Conservation (phyloP, 192 early-diverging fungal species). For the Piromyces sp. region DNA sequence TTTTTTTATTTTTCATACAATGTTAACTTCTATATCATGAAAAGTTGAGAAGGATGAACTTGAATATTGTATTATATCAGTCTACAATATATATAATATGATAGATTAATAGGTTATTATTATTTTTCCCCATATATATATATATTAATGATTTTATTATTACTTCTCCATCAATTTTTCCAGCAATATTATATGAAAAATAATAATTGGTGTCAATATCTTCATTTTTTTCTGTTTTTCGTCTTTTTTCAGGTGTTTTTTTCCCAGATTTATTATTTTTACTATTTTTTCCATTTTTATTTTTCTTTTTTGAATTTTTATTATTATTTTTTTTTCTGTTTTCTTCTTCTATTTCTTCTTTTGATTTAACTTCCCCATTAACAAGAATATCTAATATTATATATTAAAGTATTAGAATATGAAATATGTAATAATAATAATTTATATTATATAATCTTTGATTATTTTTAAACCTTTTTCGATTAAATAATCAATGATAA, state of each 20-base stretch:
- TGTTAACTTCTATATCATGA: background rate
- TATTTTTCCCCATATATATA: no score
- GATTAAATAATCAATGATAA: background rate
- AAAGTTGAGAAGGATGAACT: background rate
- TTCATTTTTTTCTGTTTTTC: background rate
- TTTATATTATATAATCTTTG: no score
- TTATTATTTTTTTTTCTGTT: background rate
- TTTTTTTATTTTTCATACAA: background rate
- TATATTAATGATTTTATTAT: background rate
- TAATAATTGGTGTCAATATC: background rate
- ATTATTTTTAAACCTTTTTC: background rate
- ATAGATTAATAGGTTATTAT: no score
- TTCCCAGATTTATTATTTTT: background rate
- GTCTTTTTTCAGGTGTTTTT: background rate
- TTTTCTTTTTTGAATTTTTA: background rate
- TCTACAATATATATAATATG: no score
- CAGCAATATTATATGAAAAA: background rate
- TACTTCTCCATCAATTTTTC: background rate
- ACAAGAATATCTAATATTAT: background rate
- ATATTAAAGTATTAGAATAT: background rate
- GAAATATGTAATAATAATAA: no score
- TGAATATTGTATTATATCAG: background rate
- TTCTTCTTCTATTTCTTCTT: background rate
- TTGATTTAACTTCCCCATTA: background rate
- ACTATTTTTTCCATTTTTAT: background rate